Conservation (phyloP, 2,329 filamentous ascomycete genomes). For the Monascus ruber region DNA sequence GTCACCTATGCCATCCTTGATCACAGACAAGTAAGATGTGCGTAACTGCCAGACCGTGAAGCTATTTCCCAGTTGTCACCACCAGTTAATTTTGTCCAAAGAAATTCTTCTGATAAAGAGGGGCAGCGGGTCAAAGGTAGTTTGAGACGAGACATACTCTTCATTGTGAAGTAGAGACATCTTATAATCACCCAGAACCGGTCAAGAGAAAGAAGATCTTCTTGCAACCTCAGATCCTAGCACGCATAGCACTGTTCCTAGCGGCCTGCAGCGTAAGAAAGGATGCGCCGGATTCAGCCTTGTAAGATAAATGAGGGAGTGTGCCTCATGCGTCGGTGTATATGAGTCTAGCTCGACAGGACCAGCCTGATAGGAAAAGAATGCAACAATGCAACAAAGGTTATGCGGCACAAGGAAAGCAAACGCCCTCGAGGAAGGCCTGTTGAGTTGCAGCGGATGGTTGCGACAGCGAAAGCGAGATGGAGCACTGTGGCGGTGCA, state of each 20-base stretch:
- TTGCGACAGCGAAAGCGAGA: too few species aligned
- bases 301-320: conserved; percentile 1
- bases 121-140: conserved; percentile 1
- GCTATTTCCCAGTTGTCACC: conserved; percentile 22
- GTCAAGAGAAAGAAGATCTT: background rate
- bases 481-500: too few species aligned
- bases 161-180: conserved; percentile 43
- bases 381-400: background rate
- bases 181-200: conserved; percentile 3
- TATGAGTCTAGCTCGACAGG: conserved; percentile 14
- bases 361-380: conserved; percentile 19
- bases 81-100: conserved; percentile 3
- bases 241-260: background rate
- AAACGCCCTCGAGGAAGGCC: background rate
- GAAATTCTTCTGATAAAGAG: background rate
- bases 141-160: conserved; percentile 29
- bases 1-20: conserved; percentile 56
- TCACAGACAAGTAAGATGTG: conserved; percentile 51
- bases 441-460: background rate
- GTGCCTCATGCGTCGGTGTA: too few species aligned
- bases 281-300: conserved; percentile 5
- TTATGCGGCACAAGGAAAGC: background rate
- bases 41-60: conserved; percentile 57
- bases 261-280: conserved; percentile 5
- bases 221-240: background rate